Evolutionary conservation across 768 basidiomycete genomes (phyloP).

Genomic region (Tulasnella sp.): DNA sequence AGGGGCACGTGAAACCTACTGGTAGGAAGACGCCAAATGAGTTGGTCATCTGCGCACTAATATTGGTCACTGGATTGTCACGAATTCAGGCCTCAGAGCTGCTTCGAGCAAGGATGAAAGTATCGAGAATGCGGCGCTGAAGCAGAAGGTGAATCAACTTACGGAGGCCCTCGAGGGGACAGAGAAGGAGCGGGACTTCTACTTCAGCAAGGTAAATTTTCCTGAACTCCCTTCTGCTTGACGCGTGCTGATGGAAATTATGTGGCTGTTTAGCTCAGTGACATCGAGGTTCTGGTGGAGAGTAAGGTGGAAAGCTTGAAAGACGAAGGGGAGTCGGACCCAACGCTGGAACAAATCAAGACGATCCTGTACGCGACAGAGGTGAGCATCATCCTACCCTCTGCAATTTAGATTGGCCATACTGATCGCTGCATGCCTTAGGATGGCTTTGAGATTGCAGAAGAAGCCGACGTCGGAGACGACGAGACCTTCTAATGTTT

Average conservation of each 20-base stretch:
- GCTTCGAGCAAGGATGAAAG: slow-evolving; percentile 32
- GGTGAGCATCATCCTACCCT: neutral
- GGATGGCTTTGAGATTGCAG: slow-evolving; percentile 12
- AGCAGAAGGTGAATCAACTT: slow-evolving; percentile 73
- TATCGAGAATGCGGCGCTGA: slow-evolving; percentile 37
- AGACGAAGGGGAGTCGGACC: slow-evolving; percentile 44
- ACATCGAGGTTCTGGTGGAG: slow-evolving; percentile 91
- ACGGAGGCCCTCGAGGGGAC: slow-evolving; percentile 72
- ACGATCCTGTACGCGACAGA: slow-evolving; percentile 61
- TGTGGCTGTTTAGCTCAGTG: slow-evolving; percentile 64
- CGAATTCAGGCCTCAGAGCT: slow-evolving; percentile 4
- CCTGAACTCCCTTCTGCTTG: slow-evolving; percentile 5
- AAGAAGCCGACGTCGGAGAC: neutral
- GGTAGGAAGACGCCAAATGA: too few species aligned
- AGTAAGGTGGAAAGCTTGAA: slow-evolving; percentile 47
- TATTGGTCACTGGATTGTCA: neutral
- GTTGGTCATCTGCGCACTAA: neutral
- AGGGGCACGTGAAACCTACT: neutral
- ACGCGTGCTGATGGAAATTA: neutral
- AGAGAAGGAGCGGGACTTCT: slow-evolving; percentile 97
- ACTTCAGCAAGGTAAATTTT: slow-evolving; percentile 81
- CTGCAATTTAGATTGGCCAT: too few species aligned
- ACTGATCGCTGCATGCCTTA: neutral
- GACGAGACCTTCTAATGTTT: slow-evolving; percentile 13
- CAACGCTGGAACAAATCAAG: slow-evolving; percentile 67